Conservation (phyloP, 2,329 filamentous ascomycete species). For the Sporothrix mexicana region DNA sequence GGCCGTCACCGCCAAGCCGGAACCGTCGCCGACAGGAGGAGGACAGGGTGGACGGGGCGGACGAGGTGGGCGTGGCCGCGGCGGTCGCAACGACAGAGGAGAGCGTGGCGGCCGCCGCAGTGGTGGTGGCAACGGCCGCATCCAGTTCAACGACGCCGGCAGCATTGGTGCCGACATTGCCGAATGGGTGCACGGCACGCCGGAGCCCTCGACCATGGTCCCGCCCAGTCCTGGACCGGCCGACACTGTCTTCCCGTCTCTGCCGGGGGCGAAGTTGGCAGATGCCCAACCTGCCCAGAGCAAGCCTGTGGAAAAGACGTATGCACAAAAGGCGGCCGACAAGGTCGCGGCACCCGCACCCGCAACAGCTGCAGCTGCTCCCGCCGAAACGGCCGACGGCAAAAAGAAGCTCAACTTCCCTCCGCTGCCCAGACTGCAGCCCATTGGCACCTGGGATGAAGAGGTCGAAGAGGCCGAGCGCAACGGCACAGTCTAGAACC, state of each 20-base stretch:
- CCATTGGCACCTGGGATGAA: slow-evolving; percentile 61
- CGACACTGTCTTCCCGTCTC: slow-evolving; percentile 50
- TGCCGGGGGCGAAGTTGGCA: slow-evolving; percentile 41
- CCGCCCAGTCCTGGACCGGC: slow-evolving; percentile 43
- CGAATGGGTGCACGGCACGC: slow-evolving; percentile 37
- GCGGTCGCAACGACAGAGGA: slow-evolving; percentile 44
- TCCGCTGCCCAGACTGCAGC: slow-evolving; percentile 38
- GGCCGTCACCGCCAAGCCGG: background rate
- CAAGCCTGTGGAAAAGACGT: background rate
- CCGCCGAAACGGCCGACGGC: slow-evolving; percentile 21
- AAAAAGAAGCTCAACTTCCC: slow-evolving; percentile 33
- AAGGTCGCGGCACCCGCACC: background rate
- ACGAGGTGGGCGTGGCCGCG: slow-evolving; percentile 41
- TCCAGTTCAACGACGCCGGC: slow-evolving; percentile 36
- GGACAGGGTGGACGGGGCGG: slow-evolving; percentile 43
- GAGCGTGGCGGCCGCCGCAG: slow-evolving; percentile 46
- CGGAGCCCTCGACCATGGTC: slow-evolving; percentile 36
- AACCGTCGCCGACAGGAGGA: slow-evolving; percentile 25
- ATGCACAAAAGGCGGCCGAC: background rate
- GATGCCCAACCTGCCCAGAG: background rate
- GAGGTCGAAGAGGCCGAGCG: slow-evolving; percentile 60
- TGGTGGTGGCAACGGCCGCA: slow-evolving; percentile 38
- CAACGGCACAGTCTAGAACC: slow-evolving; percentile 15
- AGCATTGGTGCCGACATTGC: slow-evolving; percentile 38
- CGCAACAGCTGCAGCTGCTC: slow-evolving; percentile 30